phyloP scores from a whole-genome alignment of 345 rosid genomes.

The Crucihimalaya himalaica region DNA sequence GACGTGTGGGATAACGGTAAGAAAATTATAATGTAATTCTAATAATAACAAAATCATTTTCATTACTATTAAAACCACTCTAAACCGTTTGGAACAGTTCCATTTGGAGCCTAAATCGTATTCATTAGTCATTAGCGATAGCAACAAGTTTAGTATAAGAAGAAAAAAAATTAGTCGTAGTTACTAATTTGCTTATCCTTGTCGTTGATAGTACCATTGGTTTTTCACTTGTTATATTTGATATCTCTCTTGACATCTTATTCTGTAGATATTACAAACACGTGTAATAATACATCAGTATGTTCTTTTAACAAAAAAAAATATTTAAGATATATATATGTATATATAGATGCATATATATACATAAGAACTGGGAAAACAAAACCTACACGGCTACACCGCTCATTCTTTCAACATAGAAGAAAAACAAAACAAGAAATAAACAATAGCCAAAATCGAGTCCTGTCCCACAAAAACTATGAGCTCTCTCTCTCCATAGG shows the following conservation, averaged over 20 bases:
- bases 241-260: not conserved
- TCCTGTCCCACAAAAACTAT: not conserved
- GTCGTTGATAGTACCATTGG: not conserved
- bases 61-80: too few relatives aligned
- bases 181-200: not conserved
- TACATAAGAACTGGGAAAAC: not conserved
- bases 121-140: not conserved
- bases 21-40: too few relatives aligned
- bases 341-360: not conserved
- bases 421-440: not conserved
- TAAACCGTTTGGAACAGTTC: too few relatives aligned
- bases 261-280: not conserved
- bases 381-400: not conserved
- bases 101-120: too few relatives aligned
- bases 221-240: not conserved
- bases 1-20: too few relatives aligned
- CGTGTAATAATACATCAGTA: not conserved
- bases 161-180: too few relatives aligned
- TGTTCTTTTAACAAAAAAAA: not conserved
- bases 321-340: not conserved
- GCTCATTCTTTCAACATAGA: not conserved
- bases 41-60: too few relatives aligned
- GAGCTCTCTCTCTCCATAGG: not conserved
- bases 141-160: too few relatives aligned
- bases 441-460: slow-evolving; percentile 3